Conservation (phyloP, 495 filamentous ascomycete species). For the Venustampulla echinocandica region DNA sequence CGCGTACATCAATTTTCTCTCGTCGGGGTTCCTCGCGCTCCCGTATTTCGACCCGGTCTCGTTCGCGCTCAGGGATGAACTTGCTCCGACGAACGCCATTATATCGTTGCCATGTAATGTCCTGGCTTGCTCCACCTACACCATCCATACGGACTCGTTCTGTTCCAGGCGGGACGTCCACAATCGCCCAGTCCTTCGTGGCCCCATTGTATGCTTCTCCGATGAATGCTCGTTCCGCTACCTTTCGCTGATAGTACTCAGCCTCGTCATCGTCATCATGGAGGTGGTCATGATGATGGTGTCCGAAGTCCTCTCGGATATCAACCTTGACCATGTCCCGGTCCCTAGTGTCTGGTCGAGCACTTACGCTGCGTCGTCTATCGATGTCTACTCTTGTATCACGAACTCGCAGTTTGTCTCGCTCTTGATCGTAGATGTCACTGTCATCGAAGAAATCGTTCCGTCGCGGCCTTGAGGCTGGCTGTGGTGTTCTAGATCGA, state of each 20-base stretch:
- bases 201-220: slow-evolving; percentile 61
- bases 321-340: slow-evolving; percentile 8
- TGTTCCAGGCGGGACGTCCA: slow-evolving; percentile 74
- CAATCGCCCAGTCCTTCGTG: slow-evolving; percentile 65
- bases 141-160: slow-evolving; percentile 69
- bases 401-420: slow-evolving; percentile 31
- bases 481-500: slow-evolving; percentile 13
- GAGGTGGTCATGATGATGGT: background rate
- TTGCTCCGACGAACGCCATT: slow-evolving; percentile 64
- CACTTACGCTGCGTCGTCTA: slow-evolving; percentile 16
- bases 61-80: slow-evolving; percentile 50
- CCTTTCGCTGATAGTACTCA: slow-evolving; percentile 56
- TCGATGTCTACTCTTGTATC: slow-evolving; percentile 22
- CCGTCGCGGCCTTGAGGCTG: slow-evolving; percentile 27
- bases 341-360: slow-evolving; percentile 12
- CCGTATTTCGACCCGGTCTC: slow-evolving; percentile 6
- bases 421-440: slow-evolving; percentile 49
- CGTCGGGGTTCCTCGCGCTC: slow-evolving; percentile 7
- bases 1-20: slow-evolving; percentile 10
- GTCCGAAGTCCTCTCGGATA: slow-evolving; percentile 24
- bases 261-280: slow-evolving; percentile 43
- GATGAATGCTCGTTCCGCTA: slow-evolving; percentile 48
- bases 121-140: slow-evolving; percentile 54
- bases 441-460: slow-evolving; percentile 45
- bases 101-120: slow-evolving; percentile 67